These are phyloP conservation scores for Corynespora cassiicola DNA, from an alignment of 2,329 filamentous ascomycete genomes.

Conservation along the genomic window DNA sequence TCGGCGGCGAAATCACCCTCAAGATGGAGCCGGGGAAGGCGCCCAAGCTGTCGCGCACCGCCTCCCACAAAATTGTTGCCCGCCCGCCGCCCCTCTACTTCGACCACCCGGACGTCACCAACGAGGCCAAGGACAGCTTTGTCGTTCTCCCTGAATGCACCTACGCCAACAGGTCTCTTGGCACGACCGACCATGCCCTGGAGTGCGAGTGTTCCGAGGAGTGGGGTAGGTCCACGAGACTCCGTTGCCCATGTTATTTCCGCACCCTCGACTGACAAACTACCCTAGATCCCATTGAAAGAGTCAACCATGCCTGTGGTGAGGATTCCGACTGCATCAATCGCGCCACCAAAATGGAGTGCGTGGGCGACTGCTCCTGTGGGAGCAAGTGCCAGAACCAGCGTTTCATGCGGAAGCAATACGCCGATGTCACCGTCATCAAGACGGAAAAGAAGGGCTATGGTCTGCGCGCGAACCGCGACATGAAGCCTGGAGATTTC, in stretches of 20 bases:
- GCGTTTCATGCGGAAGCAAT: conserved; percentile 88
- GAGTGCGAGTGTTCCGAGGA: conserved; percentile 96
- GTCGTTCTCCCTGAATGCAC: conserved; percentile 83
- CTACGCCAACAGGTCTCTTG: conserved; percentile 90
- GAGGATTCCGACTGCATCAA: conserved; percentile 99
- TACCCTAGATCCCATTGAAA: conserved; percentile 55
- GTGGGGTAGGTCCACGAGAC: conserved; percentile 74
- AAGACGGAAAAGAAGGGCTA: conserved; percentile 98
- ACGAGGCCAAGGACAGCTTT: conserved; percentile 77
- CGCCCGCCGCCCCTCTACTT: conserved; percentile 72
- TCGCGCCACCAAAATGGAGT: conserved; percentile 97
- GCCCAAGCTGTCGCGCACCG: conserved; percentile 75
- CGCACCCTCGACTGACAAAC: conserved; percentile 38
- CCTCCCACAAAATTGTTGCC: conserved; percentile 71
- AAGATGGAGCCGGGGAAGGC: conserved; percentile 71
- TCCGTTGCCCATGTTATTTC: conserved; percentile 11
- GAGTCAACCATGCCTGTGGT: conserved; percentile 82
- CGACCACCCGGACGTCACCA: conserved; percentile 79
- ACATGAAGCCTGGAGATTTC: conserved; percentile 84
- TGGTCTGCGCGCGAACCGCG: conserved; percentile 80
- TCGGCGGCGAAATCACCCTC: conserved; percentile 67
- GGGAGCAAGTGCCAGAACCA: conserved; percentile 90
- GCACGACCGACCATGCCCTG: conserved; percentile 88
- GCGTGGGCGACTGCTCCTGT: conserved; percentile 85
- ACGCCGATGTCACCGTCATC: conserved; percentile 91